These are phyloP conservation scores for Leccinum boreale DNA, from an alignment of 768 basidiomycete genomes.

Conservation along the genomic window DNA sequence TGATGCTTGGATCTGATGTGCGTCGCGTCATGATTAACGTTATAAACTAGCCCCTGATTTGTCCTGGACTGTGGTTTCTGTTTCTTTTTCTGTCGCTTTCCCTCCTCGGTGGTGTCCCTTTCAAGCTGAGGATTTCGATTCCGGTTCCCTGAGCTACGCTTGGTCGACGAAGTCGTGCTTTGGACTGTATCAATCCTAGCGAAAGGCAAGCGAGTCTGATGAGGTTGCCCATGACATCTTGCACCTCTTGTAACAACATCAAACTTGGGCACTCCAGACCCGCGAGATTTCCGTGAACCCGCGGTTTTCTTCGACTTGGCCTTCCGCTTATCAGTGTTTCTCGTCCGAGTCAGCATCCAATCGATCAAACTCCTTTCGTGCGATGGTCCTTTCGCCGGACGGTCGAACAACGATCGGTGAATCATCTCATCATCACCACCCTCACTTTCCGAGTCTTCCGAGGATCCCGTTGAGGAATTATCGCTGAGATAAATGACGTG, in stretches of 20 bases:
- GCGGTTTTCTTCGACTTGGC: slow-evolving; percentile 12
- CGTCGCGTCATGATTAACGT: slow-evolving; percentile 35
- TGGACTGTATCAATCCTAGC: slow-evolving; percentile 9
- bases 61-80: slow-evolving; percentile 26
- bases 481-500: slow-evolving; percentile 27
- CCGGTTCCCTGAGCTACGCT: slow-evolving; percentile 6
- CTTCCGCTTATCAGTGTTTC: slow-evolving; percentile 15
- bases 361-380: slow-evolving; percentile 56
- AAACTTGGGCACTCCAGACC: slow-evolving; percentile 15
- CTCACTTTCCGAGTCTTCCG: slow-evolving; percentile 13
- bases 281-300: slow-evolving; percentile 11
- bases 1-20: slow-evolving; percentile 34
- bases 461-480: slow-evolving; percentile 2
- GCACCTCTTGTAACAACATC: slow-evolving; percentile 41
- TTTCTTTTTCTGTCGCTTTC: slow-evolving; percentile 23
- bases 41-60: slow-evolving; percentile 34
- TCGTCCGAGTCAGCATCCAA: slow-evolving; percentile 58
- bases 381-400: slow-evolving; percentile 19
- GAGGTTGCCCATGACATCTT: slow-evolving; percentile 29
- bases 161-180: slow-evolving; percentile 6
- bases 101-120: slow-evolving; percentile 4
- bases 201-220: slow-evolving; percentile 42
- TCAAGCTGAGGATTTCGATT: slow-evolving; percentile 7
- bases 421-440: slow-evolving; percentile 29
- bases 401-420: slow-evolving; percentile 35